A percentile compares a stretch with the other conserved stretches of the same genome.
phyloP scores from a whole-genome alignment of 805 yeast genomes.

The Candida loeiensis region DNA sequence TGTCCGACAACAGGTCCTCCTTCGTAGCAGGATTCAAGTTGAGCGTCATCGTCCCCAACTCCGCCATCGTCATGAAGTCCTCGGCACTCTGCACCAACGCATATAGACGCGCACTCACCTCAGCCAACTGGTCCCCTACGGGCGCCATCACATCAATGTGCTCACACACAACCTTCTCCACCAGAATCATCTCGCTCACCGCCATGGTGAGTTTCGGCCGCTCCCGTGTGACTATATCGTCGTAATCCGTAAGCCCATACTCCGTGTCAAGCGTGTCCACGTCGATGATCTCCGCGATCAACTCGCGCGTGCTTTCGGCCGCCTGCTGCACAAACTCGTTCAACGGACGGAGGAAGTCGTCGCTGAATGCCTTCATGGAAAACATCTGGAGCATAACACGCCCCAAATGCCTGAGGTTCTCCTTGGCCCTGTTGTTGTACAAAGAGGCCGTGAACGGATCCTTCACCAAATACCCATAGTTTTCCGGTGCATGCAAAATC shows the following conservation, averaged over 20 bases:
- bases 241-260: conserved; percentile 61
- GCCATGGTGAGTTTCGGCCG: conserved; percentile 46
- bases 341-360: conserved; percentile 73
- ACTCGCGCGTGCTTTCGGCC: conserved; percentile 41
- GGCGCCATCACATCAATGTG: conserved; percentile 46
- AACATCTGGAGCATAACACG: conserved; percentile 64
- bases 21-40: conserved; percentile 52
- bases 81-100: conserved; percentile 34
- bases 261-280: conserved; percentile 55
- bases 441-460: conserved; percentile 23
- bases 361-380: conserved; percentile 64
- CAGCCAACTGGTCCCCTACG: conserved; percentile 52
- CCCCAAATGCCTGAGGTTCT: conserved; percentile 55
- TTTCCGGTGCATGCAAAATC: conserved; percentile 50
- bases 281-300: conserved; percentile 48
- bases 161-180: conserved; percentile 42
- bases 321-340: conserved; percentile 64
- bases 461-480: conserved; percentile 47
- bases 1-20: conserved; percentile 48
- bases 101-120: conserved; percentile 41
- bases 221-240: conserved; percentile 54
- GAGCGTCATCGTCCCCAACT: conserved; percentile 51
- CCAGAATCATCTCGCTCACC: conserved; percentile 44
- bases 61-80: conserved; percentile 47
- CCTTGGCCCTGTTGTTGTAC: conserved; percentile 22